Percentiles rank a stretch among this genome's conserved stretches.
These are phyloP conservation scores for Zygosaccharomyces kombuchaensis DNA, from an alignment of 805 yeast genomes.

Conservation along the genomic window DNA sequence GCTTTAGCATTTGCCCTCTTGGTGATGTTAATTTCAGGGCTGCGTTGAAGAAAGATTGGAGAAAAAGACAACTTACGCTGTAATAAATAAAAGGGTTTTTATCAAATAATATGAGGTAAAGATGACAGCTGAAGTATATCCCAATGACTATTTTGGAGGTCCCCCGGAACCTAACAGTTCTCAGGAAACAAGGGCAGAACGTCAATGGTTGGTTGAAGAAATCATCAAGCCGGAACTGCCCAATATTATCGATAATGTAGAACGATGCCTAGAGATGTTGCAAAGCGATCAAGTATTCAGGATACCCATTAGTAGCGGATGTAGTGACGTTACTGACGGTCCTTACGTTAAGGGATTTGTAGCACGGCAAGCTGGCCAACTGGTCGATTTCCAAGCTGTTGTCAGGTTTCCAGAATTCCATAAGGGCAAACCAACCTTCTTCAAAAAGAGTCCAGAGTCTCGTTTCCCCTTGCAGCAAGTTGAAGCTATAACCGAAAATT, in stretches of 20 bases:
- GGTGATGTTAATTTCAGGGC: conserved; percentile 1
- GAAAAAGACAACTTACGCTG: background rate
- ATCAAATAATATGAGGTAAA: background rate
- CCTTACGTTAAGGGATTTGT: conserved; percentile 53
- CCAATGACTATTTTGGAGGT: conserved; percentile 27
- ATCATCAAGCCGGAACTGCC: conserved; percentile 48
- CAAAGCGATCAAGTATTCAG: conserved; percentile 42
- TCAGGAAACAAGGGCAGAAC: conserved; percentile 26
- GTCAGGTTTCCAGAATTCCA: conserved; percentile 38
- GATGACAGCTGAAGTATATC: conserved; percentile 37
- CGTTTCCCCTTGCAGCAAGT: conserved; percentile 41
- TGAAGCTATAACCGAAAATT: conserved; percentile 32
- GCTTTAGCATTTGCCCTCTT: background rate
- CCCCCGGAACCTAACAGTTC: conserved; percentile 8
- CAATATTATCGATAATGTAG: conserved; percentile 41
- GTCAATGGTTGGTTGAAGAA: conserved; percentile 45
- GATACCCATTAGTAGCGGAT: conserved; percentile 44
- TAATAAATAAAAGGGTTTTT: background rate
- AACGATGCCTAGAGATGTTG: conserved; percentile 39
- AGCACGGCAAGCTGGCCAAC: conserved; percentile 49
- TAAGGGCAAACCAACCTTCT: conserved; percentile 40
- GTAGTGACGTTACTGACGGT: conserved; percentile 9
- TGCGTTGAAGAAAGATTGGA: background rate
- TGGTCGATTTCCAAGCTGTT: conserved; percentile 44
- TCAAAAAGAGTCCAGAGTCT: conserved; percentile 37